Evolutionary conservation across 2,329 filamentous ascomycete genomes (phyloP).

Genomic region (Fusarium subtropicale): DNA sequence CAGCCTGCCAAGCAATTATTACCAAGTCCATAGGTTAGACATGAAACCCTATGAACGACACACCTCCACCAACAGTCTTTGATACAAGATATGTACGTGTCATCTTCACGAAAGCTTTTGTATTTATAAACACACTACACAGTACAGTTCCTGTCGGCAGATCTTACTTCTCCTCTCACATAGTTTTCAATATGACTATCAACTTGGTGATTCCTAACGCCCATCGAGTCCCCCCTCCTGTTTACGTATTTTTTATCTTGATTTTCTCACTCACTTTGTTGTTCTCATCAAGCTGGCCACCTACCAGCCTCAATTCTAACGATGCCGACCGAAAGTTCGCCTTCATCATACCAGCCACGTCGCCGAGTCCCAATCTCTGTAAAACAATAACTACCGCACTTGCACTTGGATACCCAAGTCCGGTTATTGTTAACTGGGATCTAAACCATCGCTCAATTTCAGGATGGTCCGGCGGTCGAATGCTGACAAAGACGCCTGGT

Average conservation of each 20-base stretch:
- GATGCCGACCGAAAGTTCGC: not conserved
- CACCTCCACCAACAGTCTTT: not conserved
- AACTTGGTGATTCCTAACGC: not conserved
- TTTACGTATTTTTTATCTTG: not conserved
- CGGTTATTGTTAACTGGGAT: not conserved
- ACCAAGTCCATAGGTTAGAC: not conserved
- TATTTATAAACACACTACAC: not conserved
- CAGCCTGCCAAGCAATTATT: not conserved
- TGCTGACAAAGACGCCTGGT: not conserved
- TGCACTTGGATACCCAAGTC: not conserved
- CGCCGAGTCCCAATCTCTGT: not conserved
- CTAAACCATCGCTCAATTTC: not conserved
- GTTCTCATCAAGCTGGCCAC: not conserved
- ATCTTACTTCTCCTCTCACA: not conserved
- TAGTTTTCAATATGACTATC: fast-evolving
- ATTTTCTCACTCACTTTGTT: not conserved
- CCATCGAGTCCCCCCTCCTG: not conserved
- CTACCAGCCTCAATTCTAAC: not conserved
- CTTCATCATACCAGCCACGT: not conserved
- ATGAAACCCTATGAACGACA: not conserved
- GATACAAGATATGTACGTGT: not conserved
- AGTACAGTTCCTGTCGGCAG: not conserved
- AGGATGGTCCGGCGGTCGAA: not conserved
- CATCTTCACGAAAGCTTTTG: not conserved
- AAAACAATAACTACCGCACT: not conserved